A percentile compares a stretch with the other conserved stretches of the same genome.
Conservation (phyloP, 208 protist species). For the Histomonas meleagridis region DNA sequence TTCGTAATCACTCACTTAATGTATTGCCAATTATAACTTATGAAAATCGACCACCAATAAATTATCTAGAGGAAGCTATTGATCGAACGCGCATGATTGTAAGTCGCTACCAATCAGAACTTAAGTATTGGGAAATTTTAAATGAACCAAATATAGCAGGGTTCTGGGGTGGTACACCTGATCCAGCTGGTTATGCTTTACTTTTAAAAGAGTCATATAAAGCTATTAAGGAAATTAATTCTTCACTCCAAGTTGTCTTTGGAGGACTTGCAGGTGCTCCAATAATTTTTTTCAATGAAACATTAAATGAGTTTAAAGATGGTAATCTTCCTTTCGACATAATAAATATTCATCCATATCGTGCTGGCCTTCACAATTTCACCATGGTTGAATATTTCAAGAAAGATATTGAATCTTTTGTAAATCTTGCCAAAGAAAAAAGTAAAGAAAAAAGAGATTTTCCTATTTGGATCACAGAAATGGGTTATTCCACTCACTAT, state of each 20-base stretch:
- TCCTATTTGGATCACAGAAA: neutral
- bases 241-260: neutral
- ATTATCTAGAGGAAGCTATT: neutral
- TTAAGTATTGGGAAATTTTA: neutral
- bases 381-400: neutral
- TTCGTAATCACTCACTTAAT: neutral
- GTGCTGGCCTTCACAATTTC: neutral
- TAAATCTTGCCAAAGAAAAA: neutral
- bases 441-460: too few relatives aligned
- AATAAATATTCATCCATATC: neutral
- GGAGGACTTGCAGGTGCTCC: neutral
- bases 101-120: neutral
- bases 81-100: neutral
- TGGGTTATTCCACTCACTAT: neutral
- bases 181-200: neutral
- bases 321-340: neutral
- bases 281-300: neutral
- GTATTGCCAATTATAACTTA: neutral
- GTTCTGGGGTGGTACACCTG: neutral
- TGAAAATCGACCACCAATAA: neutral
- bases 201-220: neutral
- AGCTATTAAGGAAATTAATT: neutral
- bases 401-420: neutral
- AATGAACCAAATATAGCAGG: neutral
- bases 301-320: neutral